Percentiles rank a stretch among this genome's conserved stretches.
These are phyloP conservation scores for Pulveroboletus frians DNA, from an alignment of 768 basidiomycete species.

Conservation along the genomic window DNA sequence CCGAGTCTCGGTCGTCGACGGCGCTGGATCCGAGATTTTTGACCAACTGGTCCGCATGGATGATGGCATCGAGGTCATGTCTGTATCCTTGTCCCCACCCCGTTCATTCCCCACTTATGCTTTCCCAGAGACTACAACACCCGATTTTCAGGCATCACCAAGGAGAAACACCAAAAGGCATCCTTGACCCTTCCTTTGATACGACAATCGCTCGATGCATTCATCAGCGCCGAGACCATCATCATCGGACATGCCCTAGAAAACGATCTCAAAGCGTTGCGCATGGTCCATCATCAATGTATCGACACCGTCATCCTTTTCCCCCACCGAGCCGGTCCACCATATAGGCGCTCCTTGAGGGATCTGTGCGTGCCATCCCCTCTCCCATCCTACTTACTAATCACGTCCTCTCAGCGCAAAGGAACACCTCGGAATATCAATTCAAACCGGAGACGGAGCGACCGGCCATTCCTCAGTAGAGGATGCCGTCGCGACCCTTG, in stretches of 20 bases:
- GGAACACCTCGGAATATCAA: slow-evolving; percentile 73
- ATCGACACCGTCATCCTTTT: slow-evolving; percentile 88
- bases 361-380: slow-evolving; percentile 55
- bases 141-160: slow-evolving; percentile 78
- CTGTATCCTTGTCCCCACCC: slow-evolving; percentile 22
- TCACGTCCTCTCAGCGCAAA: slow-evolving; percentile 50
- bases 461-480: slow-evolving; percentile 87
- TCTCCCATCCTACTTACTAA: slow-evolving; percentile 6
- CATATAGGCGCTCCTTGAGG: slow-evolving; percentile 73
- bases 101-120: slow-evolving; percentile 1
- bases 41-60: slow-evolving; percentile 83
- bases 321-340: slow-evolving; percentile 73
- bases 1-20: slow-evolving; percentile 85
- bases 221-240: slow-evolving; percentile 78
- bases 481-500: slow-evolving; percentile 83
- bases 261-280: slow-evolving; percentile 87
- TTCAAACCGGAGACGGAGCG: slow-evolving; percentile 73
- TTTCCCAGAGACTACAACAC: slow-evolving; percentile 79
- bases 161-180: slow-evolving; percentile 55
- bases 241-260: slow-evolving; percentile 89
- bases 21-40: slow-evolving; percentile 64
- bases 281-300: slow-evolving; percentile 79
- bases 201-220: slow-evolving; percentile 58
- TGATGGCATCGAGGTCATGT: slow-evolving; percentile 76
- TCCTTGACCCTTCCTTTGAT: slow-evolving; percentile 60